These are phyloP conservation scores for Hymenoscyphus occultus DNA, from an alignment of 2,329 filamentous ascomycete species.

Conservation along the genomic window DNA sequence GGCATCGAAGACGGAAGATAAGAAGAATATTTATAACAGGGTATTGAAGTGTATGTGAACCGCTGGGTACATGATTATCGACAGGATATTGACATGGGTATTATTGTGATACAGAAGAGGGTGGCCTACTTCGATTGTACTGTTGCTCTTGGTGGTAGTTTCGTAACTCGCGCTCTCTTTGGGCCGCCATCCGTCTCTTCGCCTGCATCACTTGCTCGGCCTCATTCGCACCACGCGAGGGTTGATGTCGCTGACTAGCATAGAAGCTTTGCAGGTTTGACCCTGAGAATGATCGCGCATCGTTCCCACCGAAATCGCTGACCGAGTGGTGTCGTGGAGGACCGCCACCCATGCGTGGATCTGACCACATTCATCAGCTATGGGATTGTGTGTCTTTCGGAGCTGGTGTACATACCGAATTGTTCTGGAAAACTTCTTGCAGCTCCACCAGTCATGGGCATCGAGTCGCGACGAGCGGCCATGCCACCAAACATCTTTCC, in stretches of 20 bases:
- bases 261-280: constrained; percentile 92
- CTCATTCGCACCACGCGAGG: constrained; percentile 78
- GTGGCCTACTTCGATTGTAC: constrained; percentile 97
- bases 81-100: constrained; percentile 22
- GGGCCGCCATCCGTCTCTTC: constrained; percentile 98
- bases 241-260: constrained; percentile 87
- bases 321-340: constrained; percentile 78
- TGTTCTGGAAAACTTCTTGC: constrained; percentile 53
- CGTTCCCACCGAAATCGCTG: constrained; percentile 64
- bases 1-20: constrained; percentile 35
- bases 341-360: constrained; percentile 63
- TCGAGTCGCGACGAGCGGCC: constrained; percentile 76
- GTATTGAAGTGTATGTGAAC: constrained; percentile 32
- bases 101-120: constrained; percentile 67
- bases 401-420: constrained; percentile 51
- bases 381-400: constrained; percentile 19
- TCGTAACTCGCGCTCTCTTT: constrained; percentile 97
- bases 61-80: constrained; percentile 36
- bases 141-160: constrained; percentile 99
- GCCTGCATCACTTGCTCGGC: constrained; percentile 98
- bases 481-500: constrained; percentile 79
- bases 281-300: constrained; percentile 67
- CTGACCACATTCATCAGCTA: constrained; percentile 43
- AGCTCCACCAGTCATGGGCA: constrained; percentile 58
- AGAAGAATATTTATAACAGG: constrained; percentile 39